Evolutionary conservation across 495 filamentous ascomycete species (phyloP).

Genomic region (Daldinia grandis): DNA sequence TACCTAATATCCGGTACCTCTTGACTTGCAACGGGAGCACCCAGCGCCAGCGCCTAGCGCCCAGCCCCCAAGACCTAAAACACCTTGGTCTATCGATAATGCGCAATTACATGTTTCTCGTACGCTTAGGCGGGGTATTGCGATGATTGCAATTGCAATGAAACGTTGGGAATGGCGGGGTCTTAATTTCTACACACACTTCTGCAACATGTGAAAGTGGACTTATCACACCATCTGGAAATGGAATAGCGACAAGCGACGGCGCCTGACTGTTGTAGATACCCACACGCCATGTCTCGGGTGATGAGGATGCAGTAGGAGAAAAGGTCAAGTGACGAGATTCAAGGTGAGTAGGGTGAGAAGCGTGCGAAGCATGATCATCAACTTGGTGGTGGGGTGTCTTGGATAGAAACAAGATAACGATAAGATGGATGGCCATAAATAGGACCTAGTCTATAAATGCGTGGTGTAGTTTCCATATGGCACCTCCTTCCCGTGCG

Average conservation of each 20-base stretch:
- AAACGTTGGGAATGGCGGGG: slow-evolving; percentile 27
- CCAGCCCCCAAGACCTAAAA: background rate
- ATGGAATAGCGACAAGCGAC: slow-evolving; percentile 5
- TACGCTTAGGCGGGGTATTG: slow-evolving; percentile 27
- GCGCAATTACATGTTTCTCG: slow-evolving; percentile 16
- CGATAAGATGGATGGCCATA: slow-evolving; percentile 34
- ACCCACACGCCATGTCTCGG: slow-evolving; percentile 30
- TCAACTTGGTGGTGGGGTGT: slow-evolving; percentile 27
- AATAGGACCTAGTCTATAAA: slow-evolving; percentile 24
- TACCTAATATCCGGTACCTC: background rate
- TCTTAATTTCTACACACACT: slow-evolving; percentile 3
- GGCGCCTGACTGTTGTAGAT: slow-evolving; percentile 34
- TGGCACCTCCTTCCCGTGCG: background rate
- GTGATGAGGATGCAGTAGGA: slow-evolving; percentile 10
- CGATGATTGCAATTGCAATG: background rate
- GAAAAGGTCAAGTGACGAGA: slow-evolving; percentile 38
- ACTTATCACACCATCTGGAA: slow-evolving; percentile 17
- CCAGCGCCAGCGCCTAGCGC: background rate
- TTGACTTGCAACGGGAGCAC: too few relatives aligned
- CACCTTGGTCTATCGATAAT: slow-evolving; percentile 30
- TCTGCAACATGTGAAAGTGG: slow-evolving; percentile 33
- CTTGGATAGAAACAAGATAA: slow-evolving; percentile 34
- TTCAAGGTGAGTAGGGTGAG: slow-evolving; percentile 14
- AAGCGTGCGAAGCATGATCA: slow-evolving; percentile 30
- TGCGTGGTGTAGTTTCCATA: too few relatives aligned